Evolutionary conservation across 345 rosid species (phyloP).

Genomic region (Crucihimalaya himalaica): DNA sequence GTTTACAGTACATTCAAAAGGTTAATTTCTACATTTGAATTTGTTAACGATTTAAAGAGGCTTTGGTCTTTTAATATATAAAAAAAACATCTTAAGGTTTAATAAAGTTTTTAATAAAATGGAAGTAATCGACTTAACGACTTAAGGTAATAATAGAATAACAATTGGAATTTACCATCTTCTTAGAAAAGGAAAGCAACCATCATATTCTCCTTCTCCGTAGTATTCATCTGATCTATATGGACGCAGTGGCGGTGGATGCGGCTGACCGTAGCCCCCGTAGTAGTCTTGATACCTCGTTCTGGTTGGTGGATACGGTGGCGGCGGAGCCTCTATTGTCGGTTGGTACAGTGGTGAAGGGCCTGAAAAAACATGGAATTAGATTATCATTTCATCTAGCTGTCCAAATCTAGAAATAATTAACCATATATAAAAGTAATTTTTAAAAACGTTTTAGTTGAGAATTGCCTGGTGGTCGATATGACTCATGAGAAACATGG

Average conservation of each 20-base stretch:
- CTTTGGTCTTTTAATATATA: too few species aligned
- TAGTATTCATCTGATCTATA: constrained; percentile 34
- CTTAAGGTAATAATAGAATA: too few species aligned
- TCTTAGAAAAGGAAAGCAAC: constrained; percentile 34
- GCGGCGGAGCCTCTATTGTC: constrained; percentile 34
- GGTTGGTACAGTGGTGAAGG: constrained; percentile 23
- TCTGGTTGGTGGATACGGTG: constrained; percentile 33
- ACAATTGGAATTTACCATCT: constrained; percentile 26
- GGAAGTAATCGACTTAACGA: too few species aligned
- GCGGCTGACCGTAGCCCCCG: constrained; percentile 22
- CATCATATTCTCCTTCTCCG: constrained; percentile 34
- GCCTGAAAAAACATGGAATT: constrained; percentile 9
- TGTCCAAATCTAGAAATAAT: too few species aligned
- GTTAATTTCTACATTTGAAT: too few species aligned
- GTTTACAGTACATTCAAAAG: background rate
- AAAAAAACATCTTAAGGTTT: too few species aligned
- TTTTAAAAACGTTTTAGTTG: background rate
- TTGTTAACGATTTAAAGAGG: too few species aligned
- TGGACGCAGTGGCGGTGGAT: constrained; percentile 36
- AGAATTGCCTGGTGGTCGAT: constrained; percentile 34
- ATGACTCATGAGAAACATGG: constrained; percentile 37
- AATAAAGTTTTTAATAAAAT: too few species aligned
- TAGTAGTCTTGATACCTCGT: constrained; percentile 25
- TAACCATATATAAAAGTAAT: background rate
- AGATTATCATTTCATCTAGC: background rate